Percentiles rank a stretch among this genome's conserved stretches.
phyloP scores from a whole-genome alignment of 78 protist species.

The Tieghemostelium lacteum region DNA sequence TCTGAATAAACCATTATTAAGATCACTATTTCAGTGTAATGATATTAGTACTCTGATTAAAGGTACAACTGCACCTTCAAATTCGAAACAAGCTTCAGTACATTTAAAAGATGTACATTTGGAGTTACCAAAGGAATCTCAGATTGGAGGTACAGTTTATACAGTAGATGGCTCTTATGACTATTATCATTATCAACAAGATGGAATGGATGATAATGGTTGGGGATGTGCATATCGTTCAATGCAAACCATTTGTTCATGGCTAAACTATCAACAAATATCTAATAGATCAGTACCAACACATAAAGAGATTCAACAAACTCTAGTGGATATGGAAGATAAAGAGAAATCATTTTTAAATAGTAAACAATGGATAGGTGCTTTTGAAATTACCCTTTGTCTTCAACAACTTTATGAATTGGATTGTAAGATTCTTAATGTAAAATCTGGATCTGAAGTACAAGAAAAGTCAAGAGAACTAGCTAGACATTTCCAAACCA shows the following conservation, averaged over 20 bases:
- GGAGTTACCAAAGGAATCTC: background rate
- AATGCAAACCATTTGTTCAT: slow-evolving; percentile 88
- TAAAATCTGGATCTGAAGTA: slow-evolving; percentile 67
- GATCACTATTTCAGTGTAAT: background rate
- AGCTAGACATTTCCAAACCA: slow-evolving; percentile 82
- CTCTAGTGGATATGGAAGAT: slow-evolving; percentile 78
- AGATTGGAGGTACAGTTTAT: slow-evolving; percentile 38
- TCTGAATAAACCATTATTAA: slow-evolving; percentile 29
- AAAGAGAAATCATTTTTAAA: slow-evolving; percentile 68
- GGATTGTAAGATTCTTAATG: slow-evolving; percentile 68
- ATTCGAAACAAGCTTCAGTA: background rate
- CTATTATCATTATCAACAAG: slow-evolving; percentile 89
- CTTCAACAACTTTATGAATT: slow-evolving; percentile 56
- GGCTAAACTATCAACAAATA: slow-evolving; percentile 55
- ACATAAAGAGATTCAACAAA: slow-evolving; percentile 85
- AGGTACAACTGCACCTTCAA: background rate
- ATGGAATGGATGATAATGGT: slow-evolving; percentile 85
- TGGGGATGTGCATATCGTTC: slow-evolving; percentile 96
- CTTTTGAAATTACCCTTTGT: slow-evolving; percentile 80
- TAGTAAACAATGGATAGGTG: slow-evolving; percentile 90
- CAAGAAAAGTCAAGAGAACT: slow-evolving; percentile 65
- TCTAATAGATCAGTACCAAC: slow-evolving; percentile 73
- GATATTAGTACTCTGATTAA: background rate
- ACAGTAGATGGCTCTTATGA: slow-evolving; percentile 83
- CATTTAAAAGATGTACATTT: slow-evolving; percentile 47